These are phyloP conservation scores for Hordeum vulgare DNA, from an alignment of 176 grass and related monocot genomes.

Conservation along the genomic window DNA sequence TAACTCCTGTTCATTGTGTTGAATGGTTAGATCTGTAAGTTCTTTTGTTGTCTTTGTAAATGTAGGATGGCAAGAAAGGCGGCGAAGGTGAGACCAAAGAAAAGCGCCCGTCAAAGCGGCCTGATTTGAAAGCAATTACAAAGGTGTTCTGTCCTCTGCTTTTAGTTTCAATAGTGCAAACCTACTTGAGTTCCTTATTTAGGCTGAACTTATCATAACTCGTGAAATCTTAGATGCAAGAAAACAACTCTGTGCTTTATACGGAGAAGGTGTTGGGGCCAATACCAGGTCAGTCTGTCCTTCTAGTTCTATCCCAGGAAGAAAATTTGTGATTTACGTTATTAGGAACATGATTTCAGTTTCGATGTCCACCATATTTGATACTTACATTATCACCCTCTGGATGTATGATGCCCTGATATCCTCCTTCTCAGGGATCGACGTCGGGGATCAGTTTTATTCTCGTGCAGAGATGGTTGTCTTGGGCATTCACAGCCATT, in stretches of 20 bases:
- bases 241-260: constrained; percentile 44
- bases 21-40: not conserved
- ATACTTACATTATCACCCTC: not conserved
- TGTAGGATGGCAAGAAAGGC: constrained; percentile 18
- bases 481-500: constrained; percentile 86
- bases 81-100: constrained; percentile 20
- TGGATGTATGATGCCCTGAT: not conserved
- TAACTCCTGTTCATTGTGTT: not conserved
- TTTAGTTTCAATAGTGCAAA: not conserved
- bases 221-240: constrained; percentile 39
- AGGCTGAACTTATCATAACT: not conserved
- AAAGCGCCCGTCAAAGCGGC: constrained; percentile 45
- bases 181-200: not conserved
- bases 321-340: not conserved
- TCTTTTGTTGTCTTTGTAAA: constrained; percentile 6
- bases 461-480: constrained; percentile 92
- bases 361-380: not conserved
- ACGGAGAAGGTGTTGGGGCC: constrained; percentile 51
- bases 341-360: not conserved
- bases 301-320: not conserved
- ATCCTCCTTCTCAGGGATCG: constrained; percentile 39
- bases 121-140: constrained; percentile 62
- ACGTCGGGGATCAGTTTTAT: constrained; percentile 73
- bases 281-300: constrained; percentile 30
- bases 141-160: constrained; percentile 24